These are phyloP conservation scores for Venturia carpophila DNA, from an alignment of 2,329 filamentous ascomycete genomes.

Conservation along the genomic window DNA sequence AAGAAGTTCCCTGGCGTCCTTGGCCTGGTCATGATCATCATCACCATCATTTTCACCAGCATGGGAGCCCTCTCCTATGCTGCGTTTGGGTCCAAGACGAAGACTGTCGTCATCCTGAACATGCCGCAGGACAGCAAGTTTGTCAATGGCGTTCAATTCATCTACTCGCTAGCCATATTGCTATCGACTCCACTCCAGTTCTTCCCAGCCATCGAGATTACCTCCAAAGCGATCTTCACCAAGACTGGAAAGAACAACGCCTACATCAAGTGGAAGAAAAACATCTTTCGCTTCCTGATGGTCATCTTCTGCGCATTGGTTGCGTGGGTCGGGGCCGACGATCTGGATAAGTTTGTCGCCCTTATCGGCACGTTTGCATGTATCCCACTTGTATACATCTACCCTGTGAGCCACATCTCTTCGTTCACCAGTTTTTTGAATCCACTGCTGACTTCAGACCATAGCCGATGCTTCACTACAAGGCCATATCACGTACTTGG, in stretches of 20 bases:
- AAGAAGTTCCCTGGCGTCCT: conserved; percentile 86
- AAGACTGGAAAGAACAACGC: conserved; percentile 95
- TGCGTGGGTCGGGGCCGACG: conserved; percentile 84
- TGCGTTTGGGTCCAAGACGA: conserved; percentile 87
- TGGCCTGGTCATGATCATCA: conserved; percentile 86
- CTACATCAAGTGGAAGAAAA: conserved; percentile 99
- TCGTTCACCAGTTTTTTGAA: neutral
- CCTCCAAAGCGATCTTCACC: conserved; percentile 88
- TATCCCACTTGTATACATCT: conserved; percentile 93
- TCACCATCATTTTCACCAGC: conserved; percentile 80
- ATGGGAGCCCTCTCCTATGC: conserved; percentile 94
- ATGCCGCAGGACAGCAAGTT: conserved; percentile 91
- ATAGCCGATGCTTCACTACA: conserved; percentile 84
- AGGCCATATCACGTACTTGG: conserved; percentile 62
- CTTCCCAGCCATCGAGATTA: conserved; percentile 95
- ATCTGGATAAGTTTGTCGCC: conserved; percentile 95
- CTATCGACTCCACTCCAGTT: conserved; percentile 93
- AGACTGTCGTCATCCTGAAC: conserved; percentile 94
- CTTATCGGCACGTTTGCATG: conserved; percentile 96
- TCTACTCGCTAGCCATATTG: conserved; percentile 96
- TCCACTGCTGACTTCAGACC: conserved; percentile 28
- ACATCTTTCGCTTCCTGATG: conserved; percentile 87
- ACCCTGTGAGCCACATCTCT: conserved; percentile 62
- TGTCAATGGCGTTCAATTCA: conserved; percentile 91
- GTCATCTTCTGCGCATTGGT: conserved; percentile 79